Conservation (phyloP, 208 protist genomes). For the Leishmania aethiopica region DNA sequence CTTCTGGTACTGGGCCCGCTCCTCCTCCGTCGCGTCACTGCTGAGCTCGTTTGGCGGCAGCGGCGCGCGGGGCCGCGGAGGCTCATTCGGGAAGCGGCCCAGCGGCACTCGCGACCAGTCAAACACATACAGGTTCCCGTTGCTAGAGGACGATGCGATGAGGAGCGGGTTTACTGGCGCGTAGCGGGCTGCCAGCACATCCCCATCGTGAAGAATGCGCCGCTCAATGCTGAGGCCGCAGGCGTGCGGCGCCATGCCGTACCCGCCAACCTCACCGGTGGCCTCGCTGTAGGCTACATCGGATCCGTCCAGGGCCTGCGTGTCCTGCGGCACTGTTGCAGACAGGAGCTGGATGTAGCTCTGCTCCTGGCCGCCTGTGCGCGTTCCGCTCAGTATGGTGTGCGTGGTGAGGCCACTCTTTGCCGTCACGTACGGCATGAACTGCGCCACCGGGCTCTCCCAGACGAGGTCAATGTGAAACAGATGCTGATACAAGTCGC, state of each 20-base stretch:
- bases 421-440: constrained; percentile 84
- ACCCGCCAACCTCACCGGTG: constrained; percentile 92
- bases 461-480: constrained; percentile 89
- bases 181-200: constrained; percentile 82
- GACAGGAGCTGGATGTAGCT: constrained; percentile 81
- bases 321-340: constrained; percentile 58
- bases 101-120: constrained; percentile 90
- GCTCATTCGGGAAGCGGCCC: constrained; percentile 89
- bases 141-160: constrained; percentile 72
- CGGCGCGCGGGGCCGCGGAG: constrained; percentile 80
- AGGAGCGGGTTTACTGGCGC: constrained; percentile 89
- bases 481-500: constrained; percentile 87
- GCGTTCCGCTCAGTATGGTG: constrained; percentile 75
- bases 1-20: constrained; percentile 74
- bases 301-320: constrained; percentile 44
- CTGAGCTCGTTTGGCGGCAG: constrained; percentile 88
- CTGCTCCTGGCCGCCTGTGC: constrained; percentile 86
- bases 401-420: constrained; percentile 67
- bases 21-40: constrained; percentile 71
- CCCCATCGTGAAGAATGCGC: constrained; percentile 87
- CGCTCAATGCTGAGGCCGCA: constrained; percentile 75
- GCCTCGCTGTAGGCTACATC: constrained; percentile 71
- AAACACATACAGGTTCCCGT: constrained; percentile 88
- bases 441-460: constrained; percentile 74
- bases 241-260: constrained; percentile 78